Base-by-base conservation (phyloP, 495 filamentous ascomycete genomes). In the Margaritispora aquatica region DNA sequence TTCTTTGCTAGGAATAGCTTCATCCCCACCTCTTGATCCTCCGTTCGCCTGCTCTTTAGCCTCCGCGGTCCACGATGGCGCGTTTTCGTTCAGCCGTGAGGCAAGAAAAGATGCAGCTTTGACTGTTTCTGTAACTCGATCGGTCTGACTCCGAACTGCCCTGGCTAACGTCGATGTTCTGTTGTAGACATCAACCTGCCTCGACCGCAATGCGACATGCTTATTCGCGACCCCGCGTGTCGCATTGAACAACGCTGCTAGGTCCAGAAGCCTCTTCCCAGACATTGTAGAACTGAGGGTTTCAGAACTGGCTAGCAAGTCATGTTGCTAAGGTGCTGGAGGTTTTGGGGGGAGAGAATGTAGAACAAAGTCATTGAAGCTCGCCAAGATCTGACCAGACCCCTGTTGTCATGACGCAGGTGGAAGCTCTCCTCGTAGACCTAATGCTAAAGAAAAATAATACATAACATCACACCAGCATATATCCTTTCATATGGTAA, bases 171-270 rank as follows among this genome's bases (percentile, higher is more conserved):
- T 89, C 1, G 92, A 94, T 9, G 88, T 90, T 59, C 79, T 80
- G 54, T 78, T 84, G 69, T 88, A 97, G 58, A 87, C 72, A 71
- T 96, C 87, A 24, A 94, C 71, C 70, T 97, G 91, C 56, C 83
- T 78, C 41, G 81, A 77, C 19, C 92, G 86, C 62, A 97, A 80
- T 17, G 83, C 83, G 49, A 89, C 72, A 73, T 97, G 94, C 73
- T 90, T 90, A 63, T 80, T 75, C 17, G 88, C 89, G 51, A 99
- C 80, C 10, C 84, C 79, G 48, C 84, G 83, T 57, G 90, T 86
- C 67, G 88, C 92, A 59, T 66, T 63, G 58, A 69, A 65, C 5
- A 69, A 41, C 9, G 63, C 64, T 22, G 57, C 61, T 48, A 69
- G 10, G 55, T 69, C 67, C 55, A 69, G 54, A 11, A 69, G 36